phyloP scores from a whole-genome alignment of 352 stramenopile species.

The Globisporangium splendens region DNA sequence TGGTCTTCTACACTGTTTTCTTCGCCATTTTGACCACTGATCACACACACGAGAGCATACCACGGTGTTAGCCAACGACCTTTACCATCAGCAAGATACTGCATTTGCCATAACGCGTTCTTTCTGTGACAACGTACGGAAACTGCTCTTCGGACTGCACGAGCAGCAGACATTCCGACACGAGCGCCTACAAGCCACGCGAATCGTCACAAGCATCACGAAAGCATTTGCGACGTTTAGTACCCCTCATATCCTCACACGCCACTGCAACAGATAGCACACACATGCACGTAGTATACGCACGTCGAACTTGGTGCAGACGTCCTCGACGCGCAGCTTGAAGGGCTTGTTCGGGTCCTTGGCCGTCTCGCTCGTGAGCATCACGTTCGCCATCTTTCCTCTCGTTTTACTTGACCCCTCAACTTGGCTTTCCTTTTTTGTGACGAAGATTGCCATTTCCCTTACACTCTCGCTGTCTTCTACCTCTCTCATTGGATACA shows the following conservation, averaged over 20 bases:
- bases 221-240: neutral
- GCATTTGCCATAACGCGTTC: neutral
- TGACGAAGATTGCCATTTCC: neutral
- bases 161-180: conserved; percentile 69
- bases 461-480: neutral
- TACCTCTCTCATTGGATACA: conserved; percentile 3
- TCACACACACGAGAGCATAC: neutral
- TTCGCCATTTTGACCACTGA: conserved; percentile 21
- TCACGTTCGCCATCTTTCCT: conserved; percentile 76
- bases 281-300: conserved; percentile 3
- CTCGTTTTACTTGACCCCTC: no score
- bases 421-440: conserved; percentile 1
- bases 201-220: neutral
- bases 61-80: neutral
- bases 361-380: conserved; percentile 84
- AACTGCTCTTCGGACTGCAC: conserved; percentile 76
- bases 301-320: conserved; percentile 83
- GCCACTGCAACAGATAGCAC: neutral
- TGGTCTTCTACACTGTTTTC: conserved; percentile 55
- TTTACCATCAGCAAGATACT: neutral
- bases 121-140: conserved; percentile 29
- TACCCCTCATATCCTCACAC: no score
- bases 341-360: conserved; percentile 90
- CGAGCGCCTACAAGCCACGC: conserved; percentile 41
- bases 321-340: conserved; percentile 78